phyloP scores from a whole-genome alignment of 306 rosid genomes.

The Glycine tomentella region DNA sequence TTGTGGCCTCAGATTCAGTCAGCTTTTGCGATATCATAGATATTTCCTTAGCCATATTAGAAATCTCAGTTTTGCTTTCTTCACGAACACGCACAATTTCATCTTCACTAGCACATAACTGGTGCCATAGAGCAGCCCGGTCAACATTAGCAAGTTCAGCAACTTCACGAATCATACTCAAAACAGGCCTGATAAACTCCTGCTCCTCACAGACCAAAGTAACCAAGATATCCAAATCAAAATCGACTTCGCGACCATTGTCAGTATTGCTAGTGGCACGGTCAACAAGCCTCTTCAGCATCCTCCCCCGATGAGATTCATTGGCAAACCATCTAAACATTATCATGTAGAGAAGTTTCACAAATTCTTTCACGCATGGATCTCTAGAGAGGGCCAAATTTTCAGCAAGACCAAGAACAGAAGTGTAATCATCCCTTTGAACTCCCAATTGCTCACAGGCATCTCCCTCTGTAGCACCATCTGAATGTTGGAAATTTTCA shows the following conservation, averaged over 20 bases:
- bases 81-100: constrained; percentile 79
- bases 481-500: constrained; percentile 71
- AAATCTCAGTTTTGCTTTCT: constrained; percentile 76
- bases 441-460: constrained; percentile 73
- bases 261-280: constrained; percentile 78
- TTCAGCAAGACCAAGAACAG: constrained; percentile 97
- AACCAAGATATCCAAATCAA: constrained; percentile 86
- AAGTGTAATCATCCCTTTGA: constrained; percentile 83
- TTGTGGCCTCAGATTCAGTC: constrained; percentile 79
- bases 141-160: constrained; percentile 92
- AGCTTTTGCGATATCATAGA: constrained; percentile 71
- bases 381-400: constrained; percentile 88
- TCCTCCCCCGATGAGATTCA: constrained; percentile 79
- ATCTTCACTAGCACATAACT: constrained; percentile 92
- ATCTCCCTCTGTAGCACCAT: constrained; percentile 68
- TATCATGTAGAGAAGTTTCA: constrained; percentile 81
- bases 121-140: constrained; percentile 98
- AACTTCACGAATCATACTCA: constrained; percentile 94
- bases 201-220: constrained; percentile 90
- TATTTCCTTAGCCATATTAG: constrained; percentile 72
- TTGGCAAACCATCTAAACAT: constrained; percentile 93
- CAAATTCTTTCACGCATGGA: constrained; percentile 80
- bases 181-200: constrained; percentile 77
- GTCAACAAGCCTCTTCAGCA: constrained; percentile 91
- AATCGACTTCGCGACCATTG: constrained; percentile 72